Evolutionary conservation across 805 yeast species (phyloP), one percentile per base, ranked within the genome.

Genomic region (Saccharomycopsis sp.): DNA sequence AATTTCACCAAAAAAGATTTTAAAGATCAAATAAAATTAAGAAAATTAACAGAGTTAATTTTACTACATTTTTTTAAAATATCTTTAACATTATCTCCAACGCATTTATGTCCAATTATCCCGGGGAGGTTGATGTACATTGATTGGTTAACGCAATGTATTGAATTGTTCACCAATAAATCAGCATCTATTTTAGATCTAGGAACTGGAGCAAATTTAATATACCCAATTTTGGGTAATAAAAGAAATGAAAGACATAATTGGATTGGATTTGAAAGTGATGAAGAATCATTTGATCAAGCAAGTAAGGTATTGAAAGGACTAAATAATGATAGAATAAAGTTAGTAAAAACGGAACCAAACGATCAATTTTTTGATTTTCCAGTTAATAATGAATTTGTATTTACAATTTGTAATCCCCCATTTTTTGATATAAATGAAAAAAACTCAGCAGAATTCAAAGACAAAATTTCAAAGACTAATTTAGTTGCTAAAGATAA

Each of bases 201-300:
- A 12, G 75, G 75, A 2, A 65, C 71, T 0, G 74, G 75, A 2
- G 64, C 67, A 26, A 51, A 60, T 15, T 62, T 67, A 13, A 63
- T 70, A 2, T 70, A 69, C 47, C 66, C 72, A 2, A n/a, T n/a
- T n/a, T n/a, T n/a, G n/a, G n/a, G n/a, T n/a, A n/a, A n/a, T n/a
- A n/a, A n/a, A n/a, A n/a, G n/a, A n/a, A n/a, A n/a, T n/a, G n/a
- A n/a, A n/a, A n/a, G n/a, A n/a, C n/a, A n/a, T n/a, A n/a, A n/a
- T n/a, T n/a, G n/a, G n/a, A n/a, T n/a, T n/a, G n/a, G n/a, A n/a
- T n/a, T n/a, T 1, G 74, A 70, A 31, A 58, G 64, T 18, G 62
- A 63, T 39, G 31, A 36, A 1, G 48, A 42, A 3, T 56, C 70
- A 0, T 33, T 67, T 6, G 46, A 42, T 4, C 17, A 44, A 3